Evolutionary conservation across 2,329 filamentous ascomycete genomes (phyloP).

Genomic region (Colletotrichum neosansevieriae): DNA sequence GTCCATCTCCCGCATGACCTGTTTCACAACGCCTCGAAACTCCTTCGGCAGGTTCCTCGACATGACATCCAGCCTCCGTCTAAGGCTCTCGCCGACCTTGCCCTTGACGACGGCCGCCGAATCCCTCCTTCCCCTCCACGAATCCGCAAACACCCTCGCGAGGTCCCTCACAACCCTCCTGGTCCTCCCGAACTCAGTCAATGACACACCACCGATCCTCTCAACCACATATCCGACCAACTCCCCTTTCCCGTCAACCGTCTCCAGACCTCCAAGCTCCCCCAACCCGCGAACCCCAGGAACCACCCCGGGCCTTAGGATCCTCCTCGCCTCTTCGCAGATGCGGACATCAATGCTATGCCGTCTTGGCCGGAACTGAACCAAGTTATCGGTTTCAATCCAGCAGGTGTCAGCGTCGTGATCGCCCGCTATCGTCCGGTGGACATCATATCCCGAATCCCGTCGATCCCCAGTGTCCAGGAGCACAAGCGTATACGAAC

Average conservation of each 20-base stretch:
- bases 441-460: conserved; percentile 16
- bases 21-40: conserved; percentile 44
- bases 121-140: conserved; percentile 48
- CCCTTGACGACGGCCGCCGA: conserved; percentile 42
- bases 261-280: conserved; percentile 47
- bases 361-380: conserved; percentile 62
- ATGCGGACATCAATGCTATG: conserved; percentile 57
- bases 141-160: conserved; percentile 53
- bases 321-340: conserved; percentile 50
- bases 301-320: conserved; percentile 55
- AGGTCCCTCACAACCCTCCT: conserved; percentile 55
- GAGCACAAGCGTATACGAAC: conserved; percentile 62
- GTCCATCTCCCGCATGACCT: conserved; percentile 46
- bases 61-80: conserved; percentile 54
- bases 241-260: neutral
- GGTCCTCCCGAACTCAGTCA: conserved; percentile 49
- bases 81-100: conserved; percentile 56
- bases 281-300: conserved; percentile 55
- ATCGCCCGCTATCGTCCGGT: no score
- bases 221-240: conserved; percentile 58
- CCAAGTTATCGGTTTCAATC: conserved; percentile 41
- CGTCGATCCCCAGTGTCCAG: conserved; percentile 44
- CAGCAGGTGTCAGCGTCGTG: no score
- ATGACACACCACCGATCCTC: conserved; percentile 55
- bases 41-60: conserved; percentile 49